Evolutionary conservation across 306 rosid species (phyloP), one percentile per base, ranked within the genome.

Genomic region (Abrus precatorius): DNA sequence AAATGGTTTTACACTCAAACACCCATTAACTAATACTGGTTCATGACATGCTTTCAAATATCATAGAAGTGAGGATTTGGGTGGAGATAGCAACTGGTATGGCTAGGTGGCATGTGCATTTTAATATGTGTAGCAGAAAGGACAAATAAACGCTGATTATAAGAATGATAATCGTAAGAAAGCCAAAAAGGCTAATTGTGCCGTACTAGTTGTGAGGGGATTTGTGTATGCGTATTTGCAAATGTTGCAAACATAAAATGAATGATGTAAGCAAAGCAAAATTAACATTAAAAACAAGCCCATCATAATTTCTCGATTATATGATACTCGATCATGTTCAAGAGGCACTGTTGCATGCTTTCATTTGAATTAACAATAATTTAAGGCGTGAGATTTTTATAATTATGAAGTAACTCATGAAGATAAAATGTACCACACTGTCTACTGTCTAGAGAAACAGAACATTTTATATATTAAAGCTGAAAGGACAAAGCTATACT

Each of bases 181-280:
- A 60, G 41, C 49, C 44, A 61, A 9, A 55, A 79, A 45, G 71
- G 71, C n/a, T 55, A 44, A 54, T 56, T 12, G 27, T 5, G 55
- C 27, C 82, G n/a, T 27, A 44, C 34, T 43, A 32, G 67, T 41
- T 33, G 57, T 20, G 20, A 20, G 9, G 50, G 9, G 53, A 66
- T 66, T 32, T 60, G 47, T 52, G n/a, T 63, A 29, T 8, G n/a
- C 59, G 40, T 11, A 59, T 59, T n/a, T 59, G 48, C 53, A 41
- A 30, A 41, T 76, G 38, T 43, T 64, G 75, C 60, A 32, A 65
- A 11, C 7, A 55, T 32, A 43, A 76, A 14, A 49, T 7, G 67
- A 75, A 12, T 27, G 47, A 62, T 69, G 70, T 77, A 74, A 77
- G 64, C 45, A 52, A 76, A 77, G 20, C 20, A 38, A 2, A 77